Conservation (phyloP, 2,329 filamentous ascomycete species). For the Periglandula ipomoeae region DNA sequence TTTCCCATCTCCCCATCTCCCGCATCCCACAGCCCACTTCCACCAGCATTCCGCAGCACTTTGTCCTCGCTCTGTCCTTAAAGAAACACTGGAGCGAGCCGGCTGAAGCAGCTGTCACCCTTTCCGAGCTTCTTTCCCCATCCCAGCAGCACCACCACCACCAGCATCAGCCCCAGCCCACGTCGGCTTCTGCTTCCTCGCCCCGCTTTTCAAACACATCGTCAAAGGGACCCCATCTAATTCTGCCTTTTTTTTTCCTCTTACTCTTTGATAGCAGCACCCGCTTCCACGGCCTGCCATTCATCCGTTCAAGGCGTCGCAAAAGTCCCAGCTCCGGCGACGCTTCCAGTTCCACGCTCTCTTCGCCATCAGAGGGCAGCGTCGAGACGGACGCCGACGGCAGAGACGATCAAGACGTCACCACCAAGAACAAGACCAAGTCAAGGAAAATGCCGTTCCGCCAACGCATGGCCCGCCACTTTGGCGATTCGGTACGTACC, state of each 20-base stretch:
- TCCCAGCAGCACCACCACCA: neutral
- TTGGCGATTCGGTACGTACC: slow-evolving; percentile 36
- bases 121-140: neutral
- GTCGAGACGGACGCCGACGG: slow-evolving; percentile 1
- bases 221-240: slow-evolving; percentile 1
- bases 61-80: too few relatives aligned
- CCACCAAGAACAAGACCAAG: slow-evolving; percentile 1
- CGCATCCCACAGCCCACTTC: too few relatives aligned
- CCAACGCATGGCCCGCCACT: slow-evolving; percentile 35
- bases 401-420: neutral
- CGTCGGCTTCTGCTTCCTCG: neutral
- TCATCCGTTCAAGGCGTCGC: slow-evolving; percentile 6
- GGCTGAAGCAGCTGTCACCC: neutral
- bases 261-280: slow-evolving; percentile 4
- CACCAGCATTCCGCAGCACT: too few relatives aligned
- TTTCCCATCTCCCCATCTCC: too few relatives aligned
- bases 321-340: slow-evolving; percentile 7
- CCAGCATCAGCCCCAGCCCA: neutral
- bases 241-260: neutral
- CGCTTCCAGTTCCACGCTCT: slow-evolving; percentile 2
- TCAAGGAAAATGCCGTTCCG: slow-evolving; percentile 27
- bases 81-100: too few relatives aligned
- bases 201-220: slow-evolving; percentile 6
- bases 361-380: neutral
- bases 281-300: slow-evolving; percentile 7